These are phyloP conservation scores for Neonectria punicea DNA, from an alignment of 2,329 filamentous ascomycete species.

Conservation along the genomic window DNA sequence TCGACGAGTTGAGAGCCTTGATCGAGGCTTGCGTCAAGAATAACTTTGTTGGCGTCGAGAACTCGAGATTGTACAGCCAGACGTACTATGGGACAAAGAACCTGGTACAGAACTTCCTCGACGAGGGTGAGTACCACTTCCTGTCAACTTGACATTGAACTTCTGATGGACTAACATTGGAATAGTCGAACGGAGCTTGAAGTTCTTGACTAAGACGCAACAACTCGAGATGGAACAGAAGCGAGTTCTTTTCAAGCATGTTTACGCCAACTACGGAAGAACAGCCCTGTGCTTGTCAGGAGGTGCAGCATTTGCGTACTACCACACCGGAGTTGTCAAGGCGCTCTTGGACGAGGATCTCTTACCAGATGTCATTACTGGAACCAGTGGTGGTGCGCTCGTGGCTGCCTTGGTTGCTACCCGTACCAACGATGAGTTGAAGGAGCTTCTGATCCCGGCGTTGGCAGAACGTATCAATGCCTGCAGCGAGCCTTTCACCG, in stretches of 20 bases:
- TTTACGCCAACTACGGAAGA: slow-evolving; percentile 90
- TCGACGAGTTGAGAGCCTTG: slow-evolving; percentile 81
- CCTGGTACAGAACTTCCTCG: slow-evolving; percentile 87
- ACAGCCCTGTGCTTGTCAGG: slow-evolving; percentile 94
- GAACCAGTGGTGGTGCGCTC: slow-evolving; percentile 92
- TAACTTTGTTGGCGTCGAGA: slow-evolving; percentile 96
- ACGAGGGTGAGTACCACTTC: slow-evolving; percentile 70
- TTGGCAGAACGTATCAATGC: slow-evolving; percentile 87
- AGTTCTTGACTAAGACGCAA: slow-evolving; percentile 74
- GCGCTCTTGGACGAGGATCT: slow-evolving; percentile 87
- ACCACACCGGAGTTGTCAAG: slow-evolving; percentile 93
- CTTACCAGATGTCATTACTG: slow-evolving; percentile 93
- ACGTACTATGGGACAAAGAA: slow-evolving; percentile 99
- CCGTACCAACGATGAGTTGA: slow-evolving; percentile 90
- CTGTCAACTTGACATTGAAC: neutral
- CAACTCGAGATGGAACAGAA: slow-evolving; percentile 79
- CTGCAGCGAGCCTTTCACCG: slow-evolving; percentile 79
- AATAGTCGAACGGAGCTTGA: slow-evolving; percentile 71
- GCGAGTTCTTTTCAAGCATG: slow-evolving; percentile 83
- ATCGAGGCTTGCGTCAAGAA: slow-evolving; percentile 95
- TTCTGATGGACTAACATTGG: slow-evolving; percentile 25
- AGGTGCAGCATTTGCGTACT: slow-evolving; percentile 94
- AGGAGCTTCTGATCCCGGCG: slow-evolving; percentile 84
- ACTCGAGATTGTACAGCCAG: slow-evolving; percentile 93
- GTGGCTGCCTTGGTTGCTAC: slow-evolving; percentile 90